These are phyloP conservation scores for Chernovozyma aurita DNA, from an alignment of 1,139 yeast genomes.

Conservation along the genomic window DNA sequence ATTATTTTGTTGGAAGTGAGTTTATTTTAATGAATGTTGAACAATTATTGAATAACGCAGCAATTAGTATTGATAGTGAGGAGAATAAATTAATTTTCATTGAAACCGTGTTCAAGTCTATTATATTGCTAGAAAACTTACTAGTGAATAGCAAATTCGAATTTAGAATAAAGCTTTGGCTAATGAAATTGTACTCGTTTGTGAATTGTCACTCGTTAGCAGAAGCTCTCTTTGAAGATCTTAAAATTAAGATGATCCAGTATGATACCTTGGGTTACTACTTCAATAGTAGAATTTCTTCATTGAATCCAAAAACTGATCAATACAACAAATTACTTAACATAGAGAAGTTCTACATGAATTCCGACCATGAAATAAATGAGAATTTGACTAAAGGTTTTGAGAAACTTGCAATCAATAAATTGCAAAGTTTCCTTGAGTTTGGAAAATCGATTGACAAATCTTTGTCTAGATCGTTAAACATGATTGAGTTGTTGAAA, in stretches of 20 bases:
- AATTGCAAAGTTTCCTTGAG: slow-evolving; percentile 56
- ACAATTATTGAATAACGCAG: not conserved
- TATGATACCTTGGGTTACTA: slow-evolving; percentile 68
- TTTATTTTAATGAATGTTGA: slow-evolving; percentile 48
- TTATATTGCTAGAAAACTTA: slow-evolving; percentile 46
- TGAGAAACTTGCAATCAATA: slow-evolving; percentile 51
- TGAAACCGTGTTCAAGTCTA: slow-evolving; percentile 23
- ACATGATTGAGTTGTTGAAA: slow-evolving; percentile 32
- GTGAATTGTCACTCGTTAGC: slow-evolving; percentile 56
- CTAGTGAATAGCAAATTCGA: slow-evolving; percentile 54
- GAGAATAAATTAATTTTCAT: slow-evolving; percentile 7
- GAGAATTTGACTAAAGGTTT: slow-evolving; percentile 48
- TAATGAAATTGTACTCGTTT: slow-evolving; percentile 57
- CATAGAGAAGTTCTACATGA: slow-evolving; percentile 44
- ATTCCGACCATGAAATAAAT: slow-evolving; percentile 48
- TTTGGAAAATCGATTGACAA: slow-evolving; percentile 39
- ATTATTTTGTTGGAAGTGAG: slow-evolving; percentile 65
- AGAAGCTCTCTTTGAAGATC: slow-evolving; percentile 41
- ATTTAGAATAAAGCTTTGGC: slow-evolving; percentile 65
- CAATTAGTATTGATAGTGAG: not conserved
- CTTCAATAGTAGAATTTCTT: slow-evolving; percentile 44
- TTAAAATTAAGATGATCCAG: slow-evolving; percentile 75
- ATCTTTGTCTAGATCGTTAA: slow-evolving; percentile 34
- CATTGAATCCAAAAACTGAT: slow-evolving; percentile 25
- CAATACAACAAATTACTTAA: slow-evolving; percentile 24